Percentiles rank a stretch among this genome's conserved stretches.
phyloP scores from a whole-genome alignment of 2,329 filamentous ascomycete genomes.

The Paecilomyces variotii region DNA sequence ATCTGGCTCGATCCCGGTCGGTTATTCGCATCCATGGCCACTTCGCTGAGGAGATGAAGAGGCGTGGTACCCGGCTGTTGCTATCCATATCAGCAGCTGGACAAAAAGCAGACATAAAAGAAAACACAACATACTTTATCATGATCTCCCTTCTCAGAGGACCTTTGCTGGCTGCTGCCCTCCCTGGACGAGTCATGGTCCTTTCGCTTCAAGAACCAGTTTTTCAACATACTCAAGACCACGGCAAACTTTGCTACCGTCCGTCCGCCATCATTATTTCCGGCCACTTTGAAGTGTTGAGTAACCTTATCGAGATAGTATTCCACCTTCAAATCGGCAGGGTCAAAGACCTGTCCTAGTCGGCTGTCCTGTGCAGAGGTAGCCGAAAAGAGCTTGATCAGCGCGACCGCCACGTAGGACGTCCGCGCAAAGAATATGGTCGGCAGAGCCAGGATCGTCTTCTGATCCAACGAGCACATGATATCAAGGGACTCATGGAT shows the following conservation, averaged over 20 bases:
- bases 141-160: constrained; percentile 2
- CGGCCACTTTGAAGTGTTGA: constrained; percentile 57
- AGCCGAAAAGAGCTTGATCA: constrained; percentile 67
- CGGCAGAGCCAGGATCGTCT: constrained; percentile 55
- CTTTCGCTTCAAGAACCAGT: constrained; percentile 55
- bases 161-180: constrained; percentile 10
- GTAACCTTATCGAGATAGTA: constrained; percentile 64
- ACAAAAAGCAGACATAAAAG: neutral
- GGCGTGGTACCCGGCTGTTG: constrained; percentile 20
- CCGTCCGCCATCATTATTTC: constrained; percentile 55
- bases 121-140: neutral
- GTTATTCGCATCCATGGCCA: constrained; percentile 28
- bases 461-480: constrained; percentile 54
- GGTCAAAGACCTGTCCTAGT: constrained; percentile 61
- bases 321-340: constrained; percentile 57
- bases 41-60: constrained; percentile 32
- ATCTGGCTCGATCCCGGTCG: neutral
- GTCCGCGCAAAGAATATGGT: constrained; percentile 65
- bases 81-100: neutral
- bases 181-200: constrained; percentile 22
- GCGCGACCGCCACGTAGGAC: constrained; percentile 61
- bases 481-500: constrained; percentile 60
- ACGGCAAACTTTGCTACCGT: constrained; percentile 63
- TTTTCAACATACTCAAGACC: constrained; percentile 61
- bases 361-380: constrained; percentile 56